A percentile compares a stretch with the other conserved stretches of the same genome.
Evolutionary conservation across 257 asterid genomes (phyloP).

Genomic region (Solanum sitiens): DNA sequence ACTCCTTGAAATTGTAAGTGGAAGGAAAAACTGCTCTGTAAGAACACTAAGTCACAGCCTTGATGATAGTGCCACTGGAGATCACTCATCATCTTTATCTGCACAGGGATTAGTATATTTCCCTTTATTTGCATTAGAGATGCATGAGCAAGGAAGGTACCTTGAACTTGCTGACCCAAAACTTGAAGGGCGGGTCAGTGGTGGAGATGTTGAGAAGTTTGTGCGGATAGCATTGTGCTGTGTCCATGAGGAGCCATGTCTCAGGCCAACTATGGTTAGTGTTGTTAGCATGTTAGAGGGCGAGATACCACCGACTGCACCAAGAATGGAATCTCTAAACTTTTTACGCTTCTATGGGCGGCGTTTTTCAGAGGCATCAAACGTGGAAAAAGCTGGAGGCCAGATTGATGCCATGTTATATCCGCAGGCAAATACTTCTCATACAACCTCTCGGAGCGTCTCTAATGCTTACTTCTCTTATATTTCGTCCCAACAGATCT

Average conservation of each 20-base stretch:
- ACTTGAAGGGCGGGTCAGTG: slow-evolving; percentile 40
- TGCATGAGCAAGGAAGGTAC: slow-evolving; percentile 62
- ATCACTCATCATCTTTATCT: slow-evolving; percentile 9
- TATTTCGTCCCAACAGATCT: slow-evolving; percentile 37
- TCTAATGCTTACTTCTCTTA: slow-evolving; percentile 16
- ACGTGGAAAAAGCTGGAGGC: slow-evolving; percentile 12
- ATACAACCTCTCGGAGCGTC: slow-evolving; percentile 9
- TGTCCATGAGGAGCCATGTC: slow-evolving; percentile 61
- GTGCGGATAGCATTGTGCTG: slow-evolving; percentile 64
- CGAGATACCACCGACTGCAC: slow-evolving; percentile 21
- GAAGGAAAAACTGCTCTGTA: slow-evolving; percentile 49
- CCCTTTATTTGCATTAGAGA: slow-evolving; percentile 54
- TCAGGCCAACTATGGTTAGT: slow-evolving; percentile 58
- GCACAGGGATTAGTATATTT: slow-evolving; percentile 28
- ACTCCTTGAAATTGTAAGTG: slow-evolving; percentile 70
- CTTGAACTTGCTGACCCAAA: slow-evolving; percentile 56
- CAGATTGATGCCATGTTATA: slow-evolving; percentile 13
- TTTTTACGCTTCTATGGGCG: slow-evolving; percentile 66
- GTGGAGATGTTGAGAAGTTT: slow-evolving; percentile 48
- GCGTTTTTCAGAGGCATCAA: slow-evolving; percentile 50
- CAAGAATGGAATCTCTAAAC: slow-evolving; percentile 42
- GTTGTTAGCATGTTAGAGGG: slow-evolving; percentile 75
- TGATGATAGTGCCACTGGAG: slow-evolving; percentile 4
- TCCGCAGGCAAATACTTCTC: slow-evolving; percentile 45
- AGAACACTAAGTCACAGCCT: slow-evolving; percentile 29